Evolutionary conservation across 257 asterid species (phyloP).

Genomic region (Plantago ovata): DNA sequence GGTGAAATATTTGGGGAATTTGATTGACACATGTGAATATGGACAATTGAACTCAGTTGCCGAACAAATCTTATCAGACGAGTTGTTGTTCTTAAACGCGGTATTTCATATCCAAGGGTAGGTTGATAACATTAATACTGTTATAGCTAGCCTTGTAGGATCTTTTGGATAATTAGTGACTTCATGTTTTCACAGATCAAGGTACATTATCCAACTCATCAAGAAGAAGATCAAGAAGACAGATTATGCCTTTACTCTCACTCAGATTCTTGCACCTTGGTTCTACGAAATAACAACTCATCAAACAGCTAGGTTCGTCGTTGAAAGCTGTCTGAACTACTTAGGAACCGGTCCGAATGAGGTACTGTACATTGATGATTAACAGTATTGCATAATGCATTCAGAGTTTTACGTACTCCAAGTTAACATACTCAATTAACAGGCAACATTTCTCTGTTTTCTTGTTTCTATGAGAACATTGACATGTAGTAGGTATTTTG

Average conservation of each 20-base stretch:
- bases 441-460: no score
- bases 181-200: conserved; percentile 23
- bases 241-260: conserved; percentile 16
- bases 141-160: no score
- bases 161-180: background rate
- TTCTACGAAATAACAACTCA: conserved; percentile 22
- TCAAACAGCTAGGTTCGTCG: conserved; percentile 18
- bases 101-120: no score
- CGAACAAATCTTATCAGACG: no score
- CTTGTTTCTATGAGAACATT: conserved; percentile 1
- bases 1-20: no score
- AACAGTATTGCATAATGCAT: background rate
- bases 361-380: conserved; percentile 17
- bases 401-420: background rate
- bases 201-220: conserved; percentile 25
- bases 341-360: conserved; percentile 24
- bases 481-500: background rate
- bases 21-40: no score
- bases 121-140: no score
- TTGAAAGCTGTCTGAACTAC: conserved; percentile 23
- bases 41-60: no score
- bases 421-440: no score
- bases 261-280: conserved; percentile 16
- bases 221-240: conserved; percentile 21
- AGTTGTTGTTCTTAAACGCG: no score